Evolutionary conservation across 441 rosid species (phyloP).

Genomic region (Theobroma grandiflorum): DNA sequence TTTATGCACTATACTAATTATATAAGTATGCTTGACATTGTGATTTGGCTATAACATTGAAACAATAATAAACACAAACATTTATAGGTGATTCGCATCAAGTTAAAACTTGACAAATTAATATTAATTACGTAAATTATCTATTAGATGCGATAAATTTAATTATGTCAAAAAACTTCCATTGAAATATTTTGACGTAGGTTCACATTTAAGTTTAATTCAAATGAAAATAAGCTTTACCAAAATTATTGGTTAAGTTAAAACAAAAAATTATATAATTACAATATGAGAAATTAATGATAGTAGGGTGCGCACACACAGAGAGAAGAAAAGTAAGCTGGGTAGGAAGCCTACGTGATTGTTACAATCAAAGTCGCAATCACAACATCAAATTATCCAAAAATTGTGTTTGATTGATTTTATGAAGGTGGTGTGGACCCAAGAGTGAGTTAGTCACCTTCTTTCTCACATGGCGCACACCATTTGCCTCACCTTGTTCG

Average conservation of each 20-base stretch:
- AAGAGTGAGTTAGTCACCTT: conserved; percentile 25
- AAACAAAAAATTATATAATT: too few relatives aligned
- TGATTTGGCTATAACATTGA: neutral
- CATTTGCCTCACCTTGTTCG: neutral
- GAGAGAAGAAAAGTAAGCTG: neutral
- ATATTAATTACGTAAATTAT: too few relatives aligned
- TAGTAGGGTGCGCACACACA: neutral
- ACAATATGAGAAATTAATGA: neutral
- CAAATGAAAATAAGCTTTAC: too few relatives aligned
- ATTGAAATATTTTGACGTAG: too few relatives aligned
- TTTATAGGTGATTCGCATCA: too few relatives aligned
- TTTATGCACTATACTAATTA: too few relatives aligned
- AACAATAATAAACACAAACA: neutral
- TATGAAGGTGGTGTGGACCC: conserved; percentile 9
- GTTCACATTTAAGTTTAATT: too few relatives aligned
- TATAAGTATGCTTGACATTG: neutral
- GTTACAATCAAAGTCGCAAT: neutral
- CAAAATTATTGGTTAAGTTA: too few relatives aligned
- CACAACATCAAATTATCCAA: neutral
- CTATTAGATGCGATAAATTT: too few relatives aligned
- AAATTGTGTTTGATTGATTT: neutral
- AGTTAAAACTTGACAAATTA: too few relatives aligned
- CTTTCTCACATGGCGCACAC: conserved; percentile 25
- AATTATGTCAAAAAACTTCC: too few relatives aligned
- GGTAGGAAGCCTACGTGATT: neutral